Conservation (phyloP, 768 basidiomycete genomes). For the Pulveroboletus sp. region DNA sequence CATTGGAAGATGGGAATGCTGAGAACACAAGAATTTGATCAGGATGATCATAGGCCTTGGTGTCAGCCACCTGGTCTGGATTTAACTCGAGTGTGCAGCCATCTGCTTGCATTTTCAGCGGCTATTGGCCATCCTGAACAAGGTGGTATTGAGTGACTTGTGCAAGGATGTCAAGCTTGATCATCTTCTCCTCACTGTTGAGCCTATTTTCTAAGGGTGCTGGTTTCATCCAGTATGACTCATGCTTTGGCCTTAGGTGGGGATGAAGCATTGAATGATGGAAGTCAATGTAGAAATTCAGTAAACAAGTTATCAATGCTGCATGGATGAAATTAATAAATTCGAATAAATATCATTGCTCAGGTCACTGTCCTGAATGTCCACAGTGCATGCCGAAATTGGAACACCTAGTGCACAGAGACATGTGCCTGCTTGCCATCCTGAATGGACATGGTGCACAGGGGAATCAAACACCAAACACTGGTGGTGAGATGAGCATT, state of each 20-base stretch:
- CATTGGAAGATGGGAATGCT: background rate
- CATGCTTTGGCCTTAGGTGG: background rate
- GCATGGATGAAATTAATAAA: too few relatives aligned
- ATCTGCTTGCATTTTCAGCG: background rate
- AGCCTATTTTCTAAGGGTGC: background rate
- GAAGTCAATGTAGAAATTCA: conserved; percentile 5
- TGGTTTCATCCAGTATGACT: background rate
- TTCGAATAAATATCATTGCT: too few relatives aligned
- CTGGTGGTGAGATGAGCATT: too few relatives aligned
- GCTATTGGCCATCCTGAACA: background rate
- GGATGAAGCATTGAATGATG: background rate
- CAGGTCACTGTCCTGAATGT: too few relatives aligned
- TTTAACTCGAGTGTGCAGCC: background rate
- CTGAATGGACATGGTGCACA: too few relatives aligned
- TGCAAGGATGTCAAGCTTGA: background rate
- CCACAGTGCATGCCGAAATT: too few relatives aligned
- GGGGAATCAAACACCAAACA: too few relatives aligned
- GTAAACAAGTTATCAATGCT: too few relatives aligned
- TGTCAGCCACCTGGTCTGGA: too few relatives aligned
- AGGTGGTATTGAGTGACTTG: background rate
- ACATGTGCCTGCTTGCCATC: too few relatives aligned
- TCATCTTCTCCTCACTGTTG: too few relatives aligned
- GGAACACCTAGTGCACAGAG: too few relatives aligned
- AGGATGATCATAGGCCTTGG: background rate
- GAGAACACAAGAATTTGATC: conserved; percentile 1